These are phyloP conservation scores for Polyporus tsugae DNA, from an alignment of 1,284 basidiomycete species.

Conservation along the genomic window DNA sequence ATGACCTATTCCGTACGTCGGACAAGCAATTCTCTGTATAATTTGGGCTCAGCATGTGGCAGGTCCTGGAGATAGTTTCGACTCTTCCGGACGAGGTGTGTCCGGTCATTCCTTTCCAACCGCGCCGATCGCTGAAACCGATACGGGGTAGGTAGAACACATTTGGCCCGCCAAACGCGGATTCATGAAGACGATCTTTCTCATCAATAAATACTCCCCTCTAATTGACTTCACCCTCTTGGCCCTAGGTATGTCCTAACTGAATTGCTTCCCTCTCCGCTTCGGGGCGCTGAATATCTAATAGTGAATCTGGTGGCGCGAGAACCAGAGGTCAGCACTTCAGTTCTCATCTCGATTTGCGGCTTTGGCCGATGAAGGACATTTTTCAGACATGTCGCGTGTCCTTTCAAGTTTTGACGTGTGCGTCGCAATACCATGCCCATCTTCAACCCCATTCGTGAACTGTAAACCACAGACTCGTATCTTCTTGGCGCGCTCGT, in stretches of 20 bases:
- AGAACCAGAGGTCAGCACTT: not conserved
- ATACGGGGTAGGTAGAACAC: not conserved
- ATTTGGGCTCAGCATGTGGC: not conserved
- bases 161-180: not conserved
- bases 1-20: not conserved
- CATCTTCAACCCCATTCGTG: not conserved
- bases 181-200: not conserved
- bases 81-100: not conserved
- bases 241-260: not conserved
- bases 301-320: not conserved
- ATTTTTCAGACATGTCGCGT: not conserved
- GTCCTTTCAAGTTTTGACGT: not conserved
- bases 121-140: not conserved
- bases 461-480: not conserved
- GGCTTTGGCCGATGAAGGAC: not conserved
- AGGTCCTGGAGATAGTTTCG: not conserved
- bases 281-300: not conserved
- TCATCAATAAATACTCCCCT: slow-evolving; percentile 1
- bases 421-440: not conserved
- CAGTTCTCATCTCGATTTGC: not conserved
- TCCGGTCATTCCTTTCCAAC: not conserved
- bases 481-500: not conserved
- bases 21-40: not conserved
- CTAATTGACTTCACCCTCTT: not conserved
- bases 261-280: not conserved